phyloP scores from a whole-genome alignment of 1,284 basidiomycete genomes.

The Fistulina hepatica region DNA sequence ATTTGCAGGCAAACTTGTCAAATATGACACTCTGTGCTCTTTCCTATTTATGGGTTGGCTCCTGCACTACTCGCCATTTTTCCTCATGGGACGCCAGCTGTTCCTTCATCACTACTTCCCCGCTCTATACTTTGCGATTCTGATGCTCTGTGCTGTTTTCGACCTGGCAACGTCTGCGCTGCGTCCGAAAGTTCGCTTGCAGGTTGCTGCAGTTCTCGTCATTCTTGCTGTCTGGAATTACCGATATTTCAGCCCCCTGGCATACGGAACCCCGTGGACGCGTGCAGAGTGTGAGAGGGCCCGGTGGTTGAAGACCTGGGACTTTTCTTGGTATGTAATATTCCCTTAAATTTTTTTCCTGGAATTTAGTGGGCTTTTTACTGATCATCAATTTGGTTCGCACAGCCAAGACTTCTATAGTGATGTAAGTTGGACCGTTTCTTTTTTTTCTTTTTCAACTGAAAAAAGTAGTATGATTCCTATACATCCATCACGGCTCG shows the following conservation, averaged over 20 bases:
- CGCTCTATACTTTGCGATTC: conserved; percentile 87
- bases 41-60: conserved; percentile 92
- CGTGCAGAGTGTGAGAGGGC: conserved; percentile 65
- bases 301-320: conserved; percentile 89
- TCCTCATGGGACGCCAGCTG: conserved; percentile 89
- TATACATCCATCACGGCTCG: conserved; percentile 22
- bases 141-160: conserved; percentile 71
- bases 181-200: conserved; percentile 66
- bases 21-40: conserved; percentile 84
- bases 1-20: conserved; percentile 67
- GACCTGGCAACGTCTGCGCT: conserved; percentile 78
- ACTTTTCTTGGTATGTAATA: conserved; percentile 75
- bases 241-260: conserved; percentile 70
- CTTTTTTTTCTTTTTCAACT: not conserved
- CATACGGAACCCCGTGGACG: conserved; percentile 87
- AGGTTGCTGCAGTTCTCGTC: conserved; percentile 66
- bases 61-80: conserved; percentile 96
- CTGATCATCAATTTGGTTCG: conserved; percentile 2
- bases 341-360: not conserved
- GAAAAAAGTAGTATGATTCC: conserved; percentile 44
- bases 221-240: conserved; percentile 73
- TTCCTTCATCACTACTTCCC: conserved; percentile 98
- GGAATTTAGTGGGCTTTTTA: conserved; percentile 7
- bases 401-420: conserved; percentile 52
- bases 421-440: conserved; percentile 33